These are phyloP conservation scores for Lactarius psammicola DNA, from an alignment of 768 basidiomycete genomes.

Conservation along the genomic window DNA sequence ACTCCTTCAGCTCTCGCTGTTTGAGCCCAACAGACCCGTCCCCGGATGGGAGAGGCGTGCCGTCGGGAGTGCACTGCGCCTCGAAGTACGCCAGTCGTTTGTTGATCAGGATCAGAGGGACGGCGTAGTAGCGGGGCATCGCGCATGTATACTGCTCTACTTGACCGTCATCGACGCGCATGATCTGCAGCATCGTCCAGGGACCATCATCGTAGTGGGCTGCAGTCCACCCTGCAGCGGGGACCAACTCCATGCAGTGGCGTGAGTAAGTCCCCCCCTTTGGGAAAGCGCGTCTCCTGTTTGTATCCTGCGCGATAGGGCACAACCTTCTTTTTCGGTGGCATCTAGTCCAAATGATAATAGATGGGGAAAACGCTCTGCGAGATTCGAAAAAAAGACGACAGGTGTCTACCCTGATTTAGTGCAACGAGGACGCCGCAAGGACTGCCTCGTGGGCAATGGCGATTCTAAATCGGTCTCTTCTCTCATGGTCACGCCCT, in stretches of 20 bases:
- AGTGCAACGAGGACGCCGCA: conserved; percentile 16
- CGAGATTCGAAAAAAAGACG: neutral
- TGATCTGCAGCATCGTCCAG: conserved; percentile 12
- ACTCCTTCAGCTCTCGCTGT: neutral
- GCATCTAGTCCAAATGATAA: neutral
- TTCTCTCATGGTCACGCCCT: neutral
- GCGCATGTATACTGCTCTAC: conserved; percentile 6
- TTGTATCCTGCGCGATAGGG: conserved; percentile 8
- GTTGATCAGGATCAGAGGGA: conserved; percentile 24
- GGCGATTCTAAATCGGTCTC: neutral
- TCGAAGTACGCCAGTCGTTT: conserved; percentile 21
- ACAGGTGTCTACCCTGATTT: neutral
- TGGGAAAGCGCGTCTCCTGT: neutral
- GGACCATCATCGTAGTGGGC: conserved; percentile 10
- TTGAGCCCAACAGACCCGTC: neutral
- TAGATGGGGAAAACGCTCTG: neutral
- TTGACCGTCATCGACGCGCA: neutral
- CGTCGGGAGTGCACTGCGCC: conserved; percentile 16
- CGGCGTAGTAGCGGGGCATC: conserved; percentile 22
- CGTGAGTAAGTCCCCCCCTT: neutral
- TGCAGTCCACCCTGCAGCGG: conserved; percentile 14
- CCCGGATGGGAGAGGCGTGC: neutral
- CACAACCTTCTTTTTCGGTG: neutral
- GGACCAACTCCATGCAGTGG: conserved; percentile 6
- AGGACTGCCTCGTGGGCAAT: neutral